Evolutionary conservation across 352 stramenopile species (phyloP), one percentile per base, ranked within the genome.

Genomic region (Thalassiosira mediterranea): DNA sequence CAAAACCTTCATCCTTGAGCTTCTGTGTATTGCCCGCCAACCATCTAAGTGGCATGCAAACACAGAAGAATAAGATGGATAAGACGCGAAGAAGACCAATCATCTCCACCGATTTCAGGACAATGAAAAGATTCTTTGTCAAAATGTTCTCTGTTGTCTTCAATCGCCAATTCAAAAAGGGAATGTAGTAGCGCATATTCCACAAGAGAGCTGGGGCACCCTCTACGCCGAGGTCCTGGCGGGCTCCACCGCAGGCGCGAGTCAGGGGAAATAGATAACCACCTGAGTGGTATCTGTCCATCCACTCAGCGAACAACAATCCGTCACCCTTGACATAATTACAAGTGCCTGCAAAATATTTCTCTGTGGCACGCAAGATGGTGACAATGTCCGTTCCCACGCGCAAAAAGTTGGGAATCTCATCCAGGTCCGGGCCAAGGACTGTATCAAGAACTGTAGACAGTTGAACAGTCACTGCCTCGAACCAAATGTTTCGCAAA

Each of bases 401-500:
- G 38, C 59, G 31, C 13, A 66, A 26, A 8, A 19, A 47, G 15
- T 44, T 21, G 54, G 47, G 48, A 42, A 78, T 78, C 34, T 66
- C 61, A 38, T 66, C 51, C 21, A 78, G 51, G 40, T 37, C 51
- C 17, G 13, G 3, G 11, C 21, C 19, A 32, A 72, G 31, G 1
- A 72, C 17, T 11, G 5, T 37, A 13, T 67, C 54, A 13, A 42
- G 34, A 13, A 7, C 7, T 7, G 7, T 42, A 13, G 7, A 13
- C 34, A 42, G 34, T 13, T 7, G 13, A 13, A 13, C 13, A 13
- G 13, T 42, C 23, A 63, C 62, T 28, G 44, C 42, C 34, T 38
- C 49, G 17, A 76, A 38, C 57, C 67, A 76, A 71, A 76, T 38
- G 59, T 66, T 72, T 17, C 59, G 28, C 7, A 78, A 38, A 51